Conservation (phyloP, 2,329 filamentous ascomycete species). For the Peltaster fructicola region DNA sequence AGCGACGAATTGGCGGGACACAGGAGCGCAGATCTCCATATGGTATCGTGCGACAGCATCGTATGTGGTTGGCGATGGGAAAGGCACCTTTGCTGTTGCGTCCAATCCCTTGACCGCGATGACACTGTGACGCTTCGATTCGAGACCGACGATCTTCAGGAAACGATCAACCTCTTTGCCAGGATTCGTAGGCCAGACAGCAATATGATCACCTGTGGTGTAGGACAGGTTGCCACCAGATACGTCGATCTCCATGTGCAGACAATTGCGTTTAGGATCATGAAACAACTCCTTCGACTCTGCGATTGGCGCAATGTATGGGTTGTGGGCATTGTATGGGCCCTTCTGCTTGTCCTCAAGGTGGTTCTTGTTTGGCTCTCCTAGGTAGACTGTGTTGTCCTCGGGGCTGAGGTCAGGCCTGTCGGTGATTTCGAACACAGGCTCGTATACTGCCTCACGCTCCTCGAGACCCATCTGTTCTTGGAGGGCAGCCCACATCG, state of each 20-base stretch:
- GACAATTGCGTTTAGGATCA: constrained; percentile 78
- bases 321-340: constrained; percentile 78
- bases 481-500: constrained; percentile 82
- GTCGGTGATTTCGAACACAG: constrained; percentile 69
- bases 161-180: constrained; percentile 86
- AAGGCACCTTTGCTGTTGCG: constrained; percentile 89
- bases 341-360: constrained; percentile 70
- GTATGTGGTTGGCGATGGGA: constrained; percentile 92
- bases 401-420: constrained; percentile 48
- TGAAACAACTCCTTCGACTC: constrained; percentile 85
- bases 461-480: constrained; percentile 80
- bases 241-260: constrained; percentile 91
- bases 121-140: constrained; percentile 61
- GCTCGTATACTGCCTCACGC: constrained; percentile 90
- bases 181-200: constrained; percentile 90
- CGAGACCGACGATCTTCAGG: constrained; percentile 58
- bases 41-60: constrained; percentile 88
- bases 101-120: constrained; percentile 83
- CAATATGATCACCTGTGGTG: constrained; percentile 93
- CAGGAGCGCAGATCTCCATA: constrained; percentile 86
- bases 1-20: constrained; percentile 88
- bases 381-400: constrained; percentile 71
- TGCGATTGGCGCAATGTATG: constrained; percentile 78
- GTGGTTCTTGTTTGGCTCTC: constrained; percentile 69
- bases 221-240: constrained; percentile 79